Base-by-base conservation (phyloP, 1,284 basidiomycete species). In the Singerocomus rubriflavus region DNA sequence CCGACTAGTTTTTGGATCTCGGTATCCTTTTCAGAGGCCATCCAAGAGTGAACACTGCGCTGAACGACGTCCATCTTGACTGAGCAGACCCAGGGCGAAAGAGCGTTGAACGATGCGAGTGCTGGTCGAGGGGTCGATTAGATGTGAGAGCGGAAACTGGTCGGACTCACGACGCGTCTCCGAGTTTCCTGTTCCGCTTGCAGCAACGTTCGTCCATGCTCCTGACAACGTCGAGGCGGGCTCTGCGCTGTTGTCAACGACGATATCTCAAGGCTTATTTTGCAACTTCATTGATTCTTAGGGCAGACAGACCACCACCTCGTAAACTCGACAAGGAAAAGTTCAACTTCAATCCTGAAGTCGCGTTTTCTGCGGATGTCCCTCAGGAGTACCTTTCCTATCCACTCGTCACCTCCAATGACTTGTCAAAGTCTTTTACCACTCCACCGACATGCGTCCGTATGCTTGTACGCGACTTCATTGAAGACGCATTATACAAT, bases 401-500 rank as follows among this genome's bases (percentile, higher is more conserved):
- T 67, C 76, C 77, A 16, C 72, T 81, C 35, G 85, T 96, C 52
- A 88, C 86, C 6, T 88, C 93, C 6, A 82, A 85, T 56, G 80
- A 87, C 51, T 70, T 95, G 46, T 64, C 66, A 26, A 69, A 67
- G 49, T 57, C 62, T 17, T 71, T 73, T 49, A 73, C 68, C n/a
- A 71, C 75, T 43, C 91, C 89, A 4, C 96, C 95, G 3, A 81
- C 76, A 17, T 75, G 81, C 46, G 93, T 95, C 44, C 92, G 91
- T 68, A 97, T 98, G 92, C 85, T 99, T 32, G 85, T 91, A 41
- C 81, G 97, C 54, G 96, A 99, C 73, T 99, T 92, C 68, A 95
- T 99, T 58, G 92, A 98, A 64, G 97, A 99, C 67, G 88, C 90
- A 16, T 72, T 99, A 38, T 99, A 99, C 74, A 98, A 99, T 65